phyloP scores from a whole-genome alignment of 805 yeast species.

The Teunomyces tritomae region DNA sequence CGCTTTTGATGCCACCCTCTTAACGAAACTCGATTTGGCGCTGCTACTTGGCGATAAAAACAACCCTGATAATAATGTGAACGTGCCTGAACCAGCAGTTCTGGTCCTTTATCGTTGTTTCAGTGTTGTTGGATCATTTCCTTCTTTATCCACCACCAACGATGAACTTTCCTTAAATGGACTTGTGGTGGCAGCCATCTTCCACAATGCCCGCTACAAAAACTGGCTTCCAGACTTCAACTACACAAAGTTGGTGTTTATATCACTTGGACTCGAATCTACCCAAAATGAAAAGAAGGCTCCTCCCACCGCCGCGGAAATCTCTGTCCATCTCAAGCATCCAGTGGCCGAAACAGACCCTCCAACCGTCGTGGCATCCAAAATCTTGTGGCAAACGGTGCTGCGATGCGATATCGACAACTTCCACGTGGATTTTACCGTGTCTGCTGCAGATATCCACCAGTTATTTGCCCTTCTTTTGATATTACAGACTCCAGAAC shows the following conservation, averaged over 20 bases:
- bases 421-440: not conserved
- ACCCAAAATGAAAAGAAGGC: not conserved
- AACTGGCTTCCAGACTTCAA: slow-evolving; percentile 36
- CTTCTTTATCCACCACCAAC: slow-evolving; percentile 41
- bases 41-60: too few species aligned
- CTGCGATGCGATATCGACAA: not conserved
- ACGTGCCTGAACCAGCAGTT: not conserved
- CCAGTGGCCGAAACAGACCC: not conserved
- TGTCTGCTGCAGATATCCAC: not conserved
- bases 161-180: slow-evolving; percentile 39
- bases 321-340: not conserved
- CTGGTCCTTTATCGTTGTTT: slow-evolving; percentile 36
- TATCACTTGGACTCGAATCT: slow-evolving; percentile 32
- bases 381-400: not conserved
- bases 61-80: too few species aligned
- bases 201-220: slow-evolving; percentile 43
- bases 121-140: slow-evolving; percentile 46
- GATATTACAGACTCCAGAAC: not conserved
- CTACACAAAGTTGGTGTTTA: slow-evolving; percentile 44
- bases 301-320: not conserved
- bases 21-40: slow-evolving; percentile 15
- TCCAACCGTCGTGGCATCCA: not conserved
- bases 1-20: slow-evolving; percentile 12
- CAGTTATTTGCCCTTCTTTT: not conserved
- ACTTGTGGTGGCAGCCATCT: slow-evolving; percentile 24